Evolutionary conservation across 2,329 filamentous ascomycete species (phyloP), one percentile per base, ranked within the genome.

Genomic region (Xylariaceae sp.): DNA sequence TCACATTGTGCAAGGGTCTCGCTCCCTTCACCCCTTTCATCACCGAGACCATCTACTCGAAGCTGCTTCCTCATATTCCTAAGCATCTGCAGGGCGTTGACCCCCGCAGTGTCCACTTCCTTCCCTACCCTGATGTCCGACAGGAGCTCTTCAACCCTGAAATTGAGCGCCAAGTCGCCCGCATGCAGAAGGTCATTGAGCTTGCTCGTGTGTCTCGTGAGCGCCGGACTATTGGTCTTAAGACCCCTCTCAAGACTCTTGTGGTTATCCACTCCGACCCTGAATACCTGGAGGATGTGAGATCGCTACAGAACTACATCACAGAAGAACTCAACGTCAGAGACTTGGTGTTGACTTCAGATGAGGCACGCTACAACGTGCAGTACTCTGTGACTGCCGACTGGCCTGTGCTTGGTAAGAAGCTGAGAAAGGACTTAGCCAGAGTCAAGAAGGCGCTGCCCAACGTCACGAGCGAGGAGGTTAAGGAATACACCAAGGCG

Each of bases 161-260:
- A 18, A 87, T 97, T 50, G 93, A 97, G 77, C 85, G 94, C 63
- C 85, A 89, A 65, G 92, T 97, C 10, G 82, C 84, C 63, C 86
- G 92, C 52, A 97, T 99, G 94, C 93, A 97, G 75, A 89, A 87
- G 66, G 92, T 97, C 71, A 97, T 99, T 73, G 92, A 97, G 70
- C 82, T 97, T 62, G 90, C 86, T 51, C 85, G 94, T 71, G 85
- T 93, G 55, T 92, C 90, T 54, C 84, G 94, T 73, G 94, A 97
- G 74, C 86, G 92, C 55, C 86, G 89, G 61, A 86, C 87, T 50
- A 87, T 97, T 69, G 90, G 90, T 39, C 79, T 97, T 57, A 97
- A 97, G 79, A 94, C 89, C 4, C 94, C 94, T 3, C 78, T 97
- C 56, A 95, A 93, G 80, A 90, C 89, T 0, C 80, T 97, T 34